Base-by-base conservation (phyloP, 495 filamentous ascomycete genomes). In the Penicillium cataractarum region DNA sequence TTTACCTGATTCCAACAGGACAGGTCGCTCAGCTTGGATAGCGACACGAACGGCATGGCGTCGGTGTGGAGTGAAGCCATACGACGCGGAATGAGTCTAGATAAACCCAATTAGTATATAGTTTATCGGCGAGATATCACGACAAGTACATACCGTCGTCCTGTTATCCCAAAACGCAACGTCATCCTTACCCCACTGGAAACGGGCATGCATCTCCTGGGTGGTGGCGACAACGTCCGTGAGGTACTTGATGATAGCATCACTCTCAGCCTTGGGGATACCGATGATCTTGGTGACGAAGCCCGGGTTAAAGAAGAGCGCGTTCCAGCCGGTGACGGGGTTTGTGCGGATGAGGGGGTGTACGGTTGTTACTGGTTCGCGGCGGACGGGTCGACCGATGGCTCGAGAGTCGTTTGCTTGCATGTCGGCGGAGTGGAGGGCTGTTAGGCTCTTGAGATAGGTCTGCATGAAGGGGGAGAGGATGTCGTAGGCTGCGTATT, bases 101-200 rank as follows among this genome's bases (percentile, higher is more conserved):
- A 27, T 33, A 3, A 26, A 55, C 10, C n/a, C 27, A 35, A 24
- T 60, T 37, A 37, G 21, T 17, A 50, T 54, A 15, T 52, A 32
- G 42, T 55, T 35, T 19, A 5, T 2, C 10, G 2, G 1, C 6
- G 29, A 55, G 10, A 4, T 42, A 2, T 15, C 3, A 21, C 15
- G 26, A 12, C 26, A 19, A 8, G 8, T n/a, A 74, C 82, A 68
- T 77, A 86, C 83, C 53, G 77, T 81, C 13, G 87, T 83, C 6
- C 89, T 79, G 62, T 93, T 93, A 62, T 92, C 90, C 90, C 90
- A 92, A 58, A 93, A 76, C 1, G 89, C 88, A 26, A 92, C 87
- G 26, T 89, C 89, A 44, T 85, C 79, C 66, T 88, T 82, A 57
- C 83, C 80, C 89, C 89, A 92, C 65, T 85, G 82, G 66, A 91